These are phyloP conservation scores for Pyrus pyrifolia DNA, from an alignment of 306 rosid species.

Conservation along the genomic window DNA sequence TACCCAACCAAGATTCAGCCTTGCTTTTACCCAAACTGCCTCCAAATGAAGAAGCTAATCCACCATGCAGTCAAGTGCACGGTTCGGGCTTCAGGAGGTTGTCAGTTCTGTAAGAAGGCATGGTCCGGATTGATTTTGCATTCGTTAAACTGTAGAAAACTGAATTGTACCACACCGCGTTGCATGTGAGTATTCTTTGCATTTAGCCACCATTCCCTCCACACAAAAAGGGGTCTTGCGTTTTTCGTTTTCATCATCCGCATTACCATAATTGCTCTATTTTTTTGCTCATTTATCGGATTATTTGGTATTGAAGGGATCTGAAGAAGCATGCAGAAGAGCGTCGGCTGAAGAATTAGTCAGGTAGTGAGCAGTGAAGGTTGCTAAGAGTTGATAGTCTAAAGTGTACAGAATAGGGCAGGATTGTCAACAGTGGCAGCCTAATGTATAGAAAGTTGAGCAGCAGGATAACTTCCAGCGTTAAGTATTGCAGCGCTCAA, in stretches of 20 bases:
- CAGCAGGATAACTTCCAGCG: too few species aligned
- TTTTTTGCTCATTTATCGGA: not conserved
- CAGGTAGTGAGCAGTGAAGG: not conserved
- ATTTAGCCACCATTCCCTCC: not conserved
- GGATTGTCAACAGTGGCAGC: conserved; percentile 10
- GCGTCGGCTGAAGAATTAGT: conserved; percentile 2
- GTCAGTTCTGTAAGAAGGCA: conserved; percentile 31
- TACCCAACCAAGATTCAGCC: conserved; percentile 8
- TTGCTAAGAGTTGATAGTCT: not conserved
- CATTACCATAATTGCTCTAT: not conserved
- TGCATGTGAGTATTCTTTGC: conserved; percentile 16
- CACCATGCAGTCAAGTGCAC: conserved; percentile 32
- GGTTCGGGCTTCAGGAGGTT: conserved; percentile 23
- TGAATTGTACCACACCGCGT: conserved; percentile 28
- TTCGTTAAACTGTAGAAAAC: conserved; percentile 26
- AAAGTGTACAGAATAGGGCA: conserved; percentile 6
- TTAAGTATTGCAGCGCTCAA: not conserved
- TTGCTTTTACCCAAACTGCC: conserved; percentile 33
- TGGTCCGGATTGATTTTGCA: conserved; percentile 16
- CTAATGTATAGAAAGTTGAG: not conserved
- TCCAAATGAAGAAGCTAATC: conserved; percentile 25
- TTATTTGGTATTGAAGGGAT: conserved; percentile 23
- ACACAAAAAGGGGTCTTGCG: not conserved
- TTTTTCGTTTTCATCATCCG: not conserved
- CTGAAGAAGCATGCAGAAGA: conserved; percentile 25